Base-by-base conservation (phyloP, 768 basidiomycete genomes). In the Harrya chromipes region DNA sequence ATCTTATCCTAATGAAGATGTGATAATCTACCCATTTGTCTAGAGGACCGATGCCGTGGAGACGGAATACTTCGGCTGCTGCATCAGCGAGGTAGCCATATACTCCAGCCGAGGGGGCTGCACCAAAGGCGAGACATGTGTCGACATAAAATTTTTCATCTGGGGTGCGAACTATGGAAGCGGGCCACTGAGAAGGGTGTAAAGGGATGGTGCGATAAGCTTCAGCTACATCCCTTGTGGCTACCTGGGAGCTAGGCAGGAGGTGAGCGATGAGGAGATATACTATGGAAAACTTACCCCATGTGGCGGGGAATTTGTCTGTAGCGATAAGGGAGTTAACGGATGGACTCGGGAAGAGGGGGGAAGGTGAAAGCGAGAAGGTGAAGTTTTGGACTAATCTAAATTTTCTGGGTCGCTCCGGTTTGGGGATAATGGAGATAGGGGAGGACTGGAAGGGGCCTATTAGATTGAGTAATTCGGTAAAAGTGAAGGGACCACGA, bases 251-350 rank as follows among this genome's bases (percentile, higher is more conserved):
- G 0, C 60, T 62, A 6, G 2, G 42, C 1, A 21, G 46, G 1
- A 72, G 64, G 3, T 40, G 20, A 3, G 40, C 52, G 17, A 66
- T 53, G 1, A 66, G 43, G 16, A 64, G 47, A 17, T 54, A 68
- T 0, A 75, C 49, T 0, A 64, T 59, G 0, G 56, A 42, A 43
- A 79, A 78, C 0, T 74, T 76, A 1, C 73, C 74, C 75, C 74
- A 78, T 0, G 70, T 72, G 59, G 72, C 74, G 0, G 75, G 76
- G 47, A 70, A 67, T 16, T 54, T 13, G 13, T 59, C 40, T 0
- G 73, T 52, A 34, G 68, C 31, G 20, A 77, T 74, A 14, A 29
- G 16, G 0, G 52, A 47, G 39, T 75, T 75, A 31, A 75, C 66
- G 0, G 72, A 73, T 0, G 49, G 33, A n/a, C 47, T 54, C 21